phyloP scores from a whole-genome alignment of 2,329 filamentous ascomycete genomes.

The Penicillium psychrosexuale region DNA sequence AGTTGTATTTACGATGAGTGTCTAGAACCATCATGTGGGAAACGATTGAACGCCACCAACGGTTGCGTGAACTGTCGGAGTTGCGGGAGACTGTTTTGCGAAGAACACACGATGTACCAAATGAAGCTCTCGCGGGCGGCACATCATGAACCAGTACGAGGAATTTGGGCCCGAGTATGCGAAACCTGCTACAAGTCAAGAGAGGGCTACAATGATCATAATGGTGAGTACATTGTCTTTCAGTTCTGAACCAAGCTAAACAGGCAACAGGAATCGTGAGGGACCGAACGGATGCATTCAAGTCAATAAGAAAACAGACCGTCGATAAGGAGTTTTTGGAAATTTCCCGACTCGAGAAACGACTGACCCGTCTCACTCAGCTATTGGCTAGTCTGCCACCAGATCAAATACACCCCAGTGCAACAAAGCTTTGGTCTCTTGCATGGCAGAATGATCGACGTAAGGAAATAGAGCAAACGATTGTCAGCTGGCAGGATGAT shows the following conservation, averaged over 20 bases:
- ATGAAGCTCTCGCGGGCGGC: constrained; percentile 94
- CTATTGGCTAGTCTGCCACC: constrained; percentile 72
- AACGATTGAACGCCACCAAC: constrained; percentile 71
- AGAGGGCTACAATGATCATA: constrained; percentile 90
- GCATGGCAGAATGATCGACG: constrained; percentile 70
- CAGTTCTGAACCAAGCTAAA: constrained; percentile 4
- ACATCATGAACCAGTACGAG: constrained; percentile 81
- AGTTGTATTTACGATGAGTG: constrained; percentile 72
- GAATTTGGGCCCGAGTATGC: constrained; percentile 91
- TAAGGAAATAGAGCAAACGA: constrained; percentile 80
- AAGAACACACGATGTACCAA: constrained; percentile 98
- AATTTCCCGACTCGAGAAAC: constrained; percentile 83
- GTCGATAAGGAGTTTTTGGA: constrained; percentile 86
- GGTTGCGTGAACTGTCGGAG: constrained; percentile 90
- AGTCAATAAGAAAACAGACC: constrained; percentile 66
- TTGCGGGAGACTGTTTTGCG: constrained; percentile 90
- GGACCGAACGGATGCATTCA: constrained; percentile 71
- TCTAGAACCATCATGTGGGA: constrained; percentile 81
- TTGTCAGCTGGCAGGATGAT: constrained; percentile 96
- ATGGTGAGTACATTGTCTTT: constrained; percentile 42
- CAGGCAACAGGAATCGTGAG: constrained; percentile 54
- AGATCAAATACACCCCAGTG: constrained; percentile 56
- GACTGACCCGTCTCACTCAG: constrained; percentile 84
- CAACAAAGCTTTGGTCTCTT: constrained; percentile 50
- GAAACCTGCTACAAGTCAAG: constrained; percentile 99